Conservation (phyloP, 257 asterid genomes). For the Penstemon barbatus region DNA sequence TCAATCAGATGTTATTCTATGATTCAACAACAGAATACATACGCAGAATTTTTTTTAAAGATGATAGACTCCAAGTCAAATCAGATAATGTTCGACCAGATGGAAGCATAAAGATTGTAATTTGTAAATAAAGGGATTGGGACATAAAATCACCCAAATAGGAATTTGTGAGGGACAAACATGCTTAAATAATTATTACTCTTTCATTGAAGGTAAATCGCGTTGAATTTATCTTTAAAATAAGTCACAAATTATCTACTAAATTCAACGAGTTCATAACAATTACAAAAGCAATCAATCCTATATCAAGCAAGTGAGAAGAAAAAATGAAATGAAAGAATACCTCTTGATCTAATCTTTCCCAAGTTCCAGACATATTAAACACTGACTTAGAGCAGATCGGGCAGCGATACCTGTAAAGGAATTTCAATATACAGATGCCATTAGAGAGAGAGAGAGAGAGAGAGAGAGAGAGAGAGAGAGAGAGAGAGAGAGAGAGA, state of each 20-base stretch:
- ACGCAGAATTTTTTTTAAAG: neutral
- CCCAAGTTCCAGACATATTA: constrained; percentile 70
- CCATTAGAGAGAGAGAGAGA: neutral
- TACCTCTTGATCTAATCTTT: constrained; percentile 78
- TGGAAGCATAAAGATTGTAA: neutral
- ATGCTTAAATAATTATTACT: neutral
- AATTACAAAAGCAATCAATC: neutral
- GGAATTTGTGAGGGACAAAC: constrained; percentile 10
- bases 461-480: constrained; percentile 6
- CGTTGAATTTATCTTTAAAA: neutral
- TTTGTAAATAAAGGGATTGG: neutral
- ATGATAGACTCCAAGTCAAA: neutral
- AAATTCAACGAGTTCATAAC: neutral
- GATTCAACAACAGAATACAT: too few relatives aligned
- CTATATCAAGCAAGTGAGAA: neutral
- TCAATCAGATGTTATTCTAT: too few relatives aligned
- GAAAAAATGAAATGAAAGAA: constrained; percentile 21
- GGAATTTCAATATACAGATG: constrained; percentile 18
- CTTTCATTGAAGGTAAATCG: neutral
- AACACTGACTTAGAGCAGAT: constrained; percentile 74
- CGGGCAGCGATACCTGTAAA: constrained; percentile 85
- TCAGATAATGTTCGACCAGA: constrained; percentile 3
- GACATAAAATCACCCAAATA: neutral
- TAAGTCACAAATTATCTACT: constrained; percentile 8
- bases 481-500: neutral